Conservation (phyloP, 495 filamentous ascomycete species). For the Hapsidospora chrysogenum region DNA sequence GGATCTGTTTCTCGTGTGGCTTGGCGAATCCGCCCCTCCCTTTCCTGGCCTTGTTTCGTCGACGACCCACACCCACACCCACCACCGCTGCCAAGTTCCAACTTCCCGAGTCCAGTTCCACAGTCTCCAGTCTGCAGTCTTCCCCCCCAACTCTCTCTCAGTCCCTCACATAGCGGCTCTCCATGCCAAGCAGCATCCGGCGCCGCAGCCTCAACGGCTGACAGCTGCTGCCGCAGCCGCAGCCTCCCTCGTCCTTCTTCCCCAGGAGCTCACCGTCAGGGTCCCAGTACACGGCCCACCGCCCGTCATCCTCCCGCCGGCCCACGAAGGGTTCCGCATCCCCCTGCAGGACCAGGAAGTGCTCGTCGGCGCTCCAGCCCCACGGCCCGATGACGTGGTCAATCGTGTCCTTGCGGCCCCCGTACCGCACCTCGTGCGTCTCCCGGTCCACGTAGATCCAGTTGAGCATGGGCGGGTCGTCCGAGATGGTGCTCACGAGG, state of each 20-base stretch:
- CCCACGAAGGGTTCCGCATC: constrained; percentile 20
- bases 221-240: constrained; percentile 9
- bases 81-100: too few relatives aligned
- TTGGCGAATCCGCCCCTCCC: too few relatives aligned
- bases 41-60: too few relatives aligned
- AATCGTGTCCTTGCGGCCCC: constrained; percentile 26
- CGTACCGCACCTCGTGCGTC: constrained; percentile 36
- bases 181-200: constrained; percentile 18
- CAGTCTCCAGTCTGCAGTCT: too few relatives aligned
- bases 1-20: too few relatives aligned
- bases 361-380: constrained; percentile 38
- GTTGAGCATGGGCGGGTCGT: constrained; percentile 44
- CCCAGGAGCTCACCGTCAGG: constrained; percentile 9
- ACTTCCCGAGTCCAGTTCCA: too few relatives aligned
- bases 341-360: constrained; percentile 33
- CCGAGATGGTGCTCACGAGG: constrained; percentile 38
- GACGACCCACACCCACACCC: too few relatives aligned
- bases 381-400: constrained; percentile 37
- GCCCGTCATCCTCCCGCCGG: constrained; percentile 19
- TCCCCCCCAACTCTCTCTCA: constrained; percentile 1
- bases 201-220: constrained; percentile 14
- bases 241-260: constrained; percentile 8
- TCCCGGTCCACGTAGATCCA: constrained; percentile 48
- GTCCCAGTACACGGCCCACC: constrained; percentile 27
- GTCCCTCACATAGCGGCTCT: constrained; percentile 20